These are phyloP conservation scores for Syncephalis fuscata DNA, from an alignment of 371 early-diverging fungal genomes.

Conservation along the genomic window DNA sequence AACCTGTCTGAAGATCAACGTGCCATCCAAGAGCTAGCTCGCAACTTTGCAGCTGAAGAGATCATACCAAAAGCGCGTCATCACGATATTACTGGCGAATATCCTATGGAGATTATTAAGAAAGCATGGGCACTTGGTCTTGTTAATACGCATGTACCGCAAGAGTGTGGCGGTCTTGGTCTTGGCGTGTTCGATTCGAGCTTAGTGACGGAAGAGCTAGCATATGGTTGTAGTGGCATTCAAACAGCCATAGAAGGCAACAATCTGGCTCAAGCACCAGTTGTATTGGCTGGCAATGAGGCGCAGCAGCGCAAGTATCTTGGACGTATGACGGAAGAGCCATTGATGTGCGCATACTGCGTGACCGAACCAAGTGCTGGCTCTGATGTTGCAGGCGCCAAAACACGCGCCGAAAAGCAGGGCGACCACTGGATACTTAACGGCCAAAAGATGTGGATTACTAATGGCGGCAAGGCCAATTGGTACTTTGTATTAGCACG, in stretches of 20 bases:
- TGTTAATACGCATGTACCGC: constrained; percentile 82
- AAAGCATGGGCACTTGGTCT: constrained; percentile 94
- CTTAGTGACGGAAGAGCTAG: constrained; percentile 85
- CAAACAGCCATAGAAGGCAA: constrained; percentile 96
- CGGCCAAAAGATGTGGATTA: constrained; percentile 96
- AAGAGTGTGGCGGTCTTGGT: constrained; percentile 74
- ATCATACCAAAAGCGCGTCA: constrained; percentile 89
- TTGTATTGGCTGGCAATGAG: constrained; percentile 74
- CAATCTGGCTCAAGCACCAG: constrained; percentile 84
- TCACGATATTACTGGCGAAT: constrained; percentile 87
- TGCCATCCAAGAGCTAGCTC: constrained; percentile 78
- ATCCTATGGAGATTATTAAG: constrained; percentile 79
- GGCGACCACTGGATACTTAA: constrained; percentile 69
- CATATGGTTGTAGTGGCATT: constrained; percentile 93
- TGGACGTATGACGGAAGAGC: constrained; percentile 81
- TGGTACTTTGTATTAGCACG: constrained; percentile 97
- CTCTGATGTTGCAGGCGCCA: constrained; percentile 89
- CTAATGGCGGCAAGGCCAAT: constrained; percentile 92
- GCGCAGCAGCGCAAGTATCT: constrained; percentile 81
- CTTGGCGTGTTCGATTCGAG: constrained; percentile 84
- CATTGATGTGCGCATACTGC: constrained; percentile 62
- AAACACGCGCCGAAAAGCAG: constrained; percentile 67
- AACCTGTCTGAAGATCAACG: constrained; percentile 68
- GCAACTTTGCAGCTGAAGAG: constrained; percentile 80
- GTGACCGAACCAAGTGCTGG: constrained; percentile 94